Conservation (phyloP, 2,329 filamentous ascomycete genomes). For the Fusarium hostae region DNA sequence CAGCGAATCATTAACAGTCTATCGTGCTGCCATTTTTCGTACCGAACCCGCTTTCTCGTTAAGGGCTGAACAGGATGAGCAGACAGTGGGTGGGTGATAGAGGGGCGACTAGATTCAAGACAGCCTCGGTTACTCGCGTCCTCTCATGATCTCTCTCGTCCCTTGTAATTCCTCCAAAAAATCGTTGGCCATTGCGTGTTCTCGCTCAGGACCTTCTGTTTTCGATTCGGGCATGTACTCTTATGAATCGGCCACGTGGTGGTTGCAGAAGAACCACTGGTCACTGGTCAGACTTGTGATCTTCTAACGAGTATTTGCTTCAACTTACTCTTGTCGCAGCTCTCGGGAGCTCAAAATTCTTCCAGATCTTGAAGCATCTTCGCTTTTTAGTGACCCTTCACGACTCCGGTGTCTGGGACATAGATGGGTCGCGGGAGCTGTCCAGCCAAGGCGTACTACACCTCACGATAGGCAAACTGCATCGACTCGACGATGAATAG, state of each 20-base stretch:
- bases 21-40: constrained; percentile 3
- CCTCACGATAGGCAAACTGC: constrained; percentile 46
- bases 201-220: not conserved
- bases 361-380: not conserved
- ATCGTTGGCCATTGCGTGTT: not conserved
- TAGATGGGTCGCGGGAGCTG: constrained; percentile 48
- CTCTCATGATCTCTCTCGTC: constrained; percentile 12
- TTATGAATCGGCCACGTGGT: not conserved
- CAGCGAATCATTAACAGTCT: not conserved
- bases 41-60: constrained; percentile 5
- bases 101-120: constrained; percentile 7
- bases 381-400: not conserved
- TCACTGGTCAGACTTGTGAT: not conserved
- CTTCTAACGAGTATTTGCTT: not conserved
- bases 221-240: not conserved
- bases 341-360: not conserved
- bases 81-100: not conserved
- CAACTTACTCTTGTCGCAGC: not conserved
- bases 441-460: constrained; percentile 44
- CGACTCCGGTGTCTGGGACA: constrained; percentile 33
- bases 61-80: not conserved
- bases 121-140: constrained; percentile 21
- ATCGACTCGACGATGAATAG: constrained; percentile 46
- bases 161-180: constrained; percentile 7
- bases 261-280: not conserved